phyloP scores from a whole-genome alignment of 2,329 filamentous ascomycete species.

The Coniella lustricola region DNA sequence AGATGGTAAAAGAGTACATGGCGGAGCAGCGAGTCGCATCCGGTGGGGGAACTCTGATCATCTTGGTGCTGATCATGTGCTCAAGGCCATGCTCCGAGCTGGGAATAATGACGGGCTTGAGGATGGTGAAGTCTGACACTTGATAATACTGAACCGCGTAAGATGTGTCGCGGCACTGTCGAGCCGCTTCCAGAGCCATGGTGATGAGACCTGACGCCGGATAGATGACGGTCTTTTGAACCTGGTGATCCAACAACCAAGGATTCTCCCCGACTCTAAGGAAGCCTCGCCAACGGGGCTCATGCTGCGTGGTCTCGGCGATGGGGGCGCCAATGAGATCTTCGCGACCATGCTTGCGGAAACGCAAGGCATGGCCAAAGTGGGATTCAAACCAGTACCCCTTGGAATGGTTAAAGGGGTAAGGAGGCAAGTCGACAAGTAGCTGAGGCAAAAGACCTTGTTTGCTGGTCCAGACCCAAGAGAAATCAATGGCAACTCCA shows the following conservation, averaged over 20 bases:
- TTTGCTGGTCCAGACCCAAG: conserved; percentile 21
- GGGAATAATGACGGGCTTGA: conserved; percentile 45
- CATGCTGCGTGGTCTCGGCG: conserved; percentile 36
- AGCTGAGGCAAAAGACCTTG: conserved; percentile 18
- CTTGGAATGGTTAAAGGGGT: conserved; percentile 48
- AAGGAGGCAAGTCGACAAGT: conserved; percentile 41
- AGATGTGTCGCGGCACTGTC: conserved; percentile 23
- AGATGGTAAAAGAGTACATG: conserved; percentile 36
- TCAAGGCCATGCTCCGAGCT: conserved; percentile 41
- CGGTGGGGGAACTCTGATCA: conserved; percentile 12
- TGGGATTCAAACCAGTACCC: conserved; percentile 48
- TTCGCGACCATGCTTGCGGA: conserved; percentile 37
- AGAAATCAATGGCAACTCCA: conserved; percentile 28
- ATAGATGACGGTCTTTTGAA: conserved; percentile 43
- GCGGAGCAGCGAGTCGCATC: conserved; percentile 9
- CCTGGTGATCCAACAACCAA: conserved; percentile 45
- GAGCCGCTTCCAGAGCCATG: conserved; percentile 42
- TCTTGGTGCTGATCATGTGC: conserved; percentile 39
- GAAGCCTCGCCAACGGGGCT: conserved; percentile 43
- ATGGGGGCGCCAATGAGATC: conserved; percentile 44
- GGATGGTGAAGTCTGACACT: conserved; percentile 38
- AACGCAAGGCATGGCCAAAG: conserved; percentile 35
- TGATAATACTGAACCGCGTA: conserved; percentile 26
- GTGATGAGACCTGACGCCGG: conserved; percentile 43
- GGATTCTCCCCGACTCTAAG: conserved; percentile 42